Percentiles rank a stretch among this genome's conserved stretches.
Evolutionary conservation across 768 basidiomycete species (phyloP).

Genomic region (Strobilomyces echinocephalus): DNA sequence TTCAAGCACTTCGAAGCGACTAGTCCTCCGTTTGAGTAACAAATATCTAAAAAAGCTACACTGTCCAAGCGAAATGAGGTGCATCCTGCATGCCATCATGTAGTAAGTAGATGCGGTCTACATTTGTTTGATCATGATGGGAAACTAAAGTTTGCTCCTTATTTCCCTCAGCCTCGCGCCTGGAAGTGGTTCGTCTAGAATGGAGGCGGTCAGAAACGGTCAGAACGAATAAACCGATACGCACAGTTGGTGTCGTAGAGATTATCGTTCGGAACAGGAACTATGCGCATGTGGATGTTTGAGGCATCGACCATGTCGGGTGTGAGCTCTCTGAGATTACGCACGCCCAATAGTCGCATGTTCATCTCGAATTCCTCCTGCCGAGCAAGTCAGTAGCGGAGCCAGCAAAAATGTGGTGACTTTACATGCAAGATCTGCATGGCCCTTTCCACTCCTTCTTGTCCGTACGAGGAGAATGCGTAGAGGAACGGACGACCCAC

Average conservation of each 20-base stretch:
- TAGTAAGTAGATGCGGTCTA: neutral
- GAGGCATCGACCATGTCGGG: slow-evolving; percentile 88
- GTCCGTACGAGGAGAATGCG: slow-evolving; percentile 84
- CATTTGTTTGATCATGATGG: neutral
- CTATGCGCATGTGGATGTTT: slow-evolving; percentile 61
- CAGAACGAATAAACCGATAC: slow-evolving; percentile 24
- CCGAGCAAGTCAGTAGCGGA: neutral
- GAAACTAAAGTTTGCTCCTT: slow-evolving; percentile 36
- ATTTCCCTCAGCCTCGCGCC: slow-evolving; percentile 38
- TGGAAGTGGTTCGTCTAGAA: slow-evolving; percentile 41
- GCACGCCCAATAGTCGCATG: slow-evolving; percentile 86
- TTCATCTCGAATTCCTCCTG: slow-evolving; percentile 99
- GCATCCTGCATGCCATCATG: neutral
- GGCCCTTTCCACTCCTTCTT: slow-evolving; percentile 80
- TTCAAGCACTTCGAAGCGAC: neutral
- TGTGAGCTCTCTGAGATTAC: slow-evolving; percentile 69
- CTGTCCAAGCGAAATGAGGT: neutral
- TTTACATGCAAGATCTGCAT: slow-evolving; percentile 71
- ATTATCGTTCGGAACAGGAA: slow-evolving; percentile 64
- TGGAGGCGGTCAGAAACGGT: slow-evolving; percentile 1
- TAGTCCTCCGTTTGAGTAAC: neutral
- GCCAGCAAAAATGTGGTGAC: neutral
- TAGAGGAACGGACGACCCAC: slow-evolving; percentile 86
- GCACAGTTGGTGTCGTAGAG: slow-evolving; percentile 80
- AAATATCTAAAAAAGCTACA: neutral